Conservation (phyloP, 345 rosid genomes). For the Turritis glabra region DNA sequence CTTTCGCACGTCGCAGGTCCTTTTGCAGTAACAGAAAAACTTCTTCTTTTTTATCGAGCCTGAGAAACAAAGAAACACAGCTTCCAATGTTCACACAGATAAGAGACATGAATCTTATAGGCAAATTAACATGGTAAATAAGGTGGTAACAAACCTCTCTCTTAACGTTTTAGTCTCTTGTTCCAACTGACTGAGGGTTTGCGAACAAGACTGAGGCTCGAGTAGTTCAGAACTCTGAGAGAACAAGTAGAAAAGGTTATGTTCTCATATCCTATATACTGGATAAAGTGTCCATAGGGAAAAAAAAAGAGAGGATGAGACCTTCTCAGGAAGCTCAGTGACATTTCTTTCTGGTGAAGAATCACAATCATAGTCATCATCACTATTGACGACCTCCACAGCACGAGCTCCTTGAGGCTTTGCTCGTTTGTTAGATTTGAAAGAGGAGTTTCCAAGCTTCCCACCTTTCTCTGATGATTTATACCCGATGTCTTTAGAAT, state of each 20-base stretch:
- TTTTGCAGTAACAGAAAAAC: slow-evolving; percentile 20
- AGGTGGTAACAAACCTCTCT: slow-evolving; percentile 50
- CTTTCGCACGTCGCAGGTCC: slow-evolving; percentile 45
- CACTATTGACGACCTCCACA: slow-evolving; percentile 20
- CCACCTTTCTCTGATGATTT: slow-evolving; percentile 37
- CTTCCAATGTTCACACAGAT: slow-evolving; percentile 1
- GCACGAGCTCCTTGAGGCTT: slow-evolving; percentile 22
- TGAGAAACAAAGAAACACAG: neutral
- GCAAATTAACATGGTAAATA: neutral
- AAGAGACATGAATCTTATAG: neutral
- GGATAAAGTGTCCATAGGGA: neutral
- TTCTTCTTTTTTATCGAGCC: slow-evolving; percentile 46
- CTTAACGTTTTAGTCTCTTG: slow-evolving; percentile 61
- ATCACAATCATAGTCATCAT: slow-evolving; percentile 1
- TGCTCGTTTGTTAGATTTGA: slow-evolving; percentile 39
- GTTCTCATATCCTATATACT: neutral
- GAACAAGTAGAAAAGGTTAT: neutral
- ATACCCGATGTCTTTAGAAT: neutral
- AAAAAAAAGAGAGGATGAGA: neutral
- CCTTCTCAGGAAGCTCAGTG: slow-evolving; percentile 16
- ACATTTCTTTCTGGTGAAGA: slow-evolving; percentile 8
- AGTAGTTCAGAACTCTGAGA: slow-evolving; percentile 38
- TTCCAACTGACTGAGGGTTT: slow-evolving; percentile 44
- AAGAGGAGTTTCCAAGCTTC: slow-evolving; percentile 17
- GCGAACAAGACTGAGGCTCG: slow-evolving; percentile 32